Evolutionary conservation across 306 rosid species (phyloP), one percentile per base, ranked within the genome.

Genomic region (Inga oerstediana): DNA sequence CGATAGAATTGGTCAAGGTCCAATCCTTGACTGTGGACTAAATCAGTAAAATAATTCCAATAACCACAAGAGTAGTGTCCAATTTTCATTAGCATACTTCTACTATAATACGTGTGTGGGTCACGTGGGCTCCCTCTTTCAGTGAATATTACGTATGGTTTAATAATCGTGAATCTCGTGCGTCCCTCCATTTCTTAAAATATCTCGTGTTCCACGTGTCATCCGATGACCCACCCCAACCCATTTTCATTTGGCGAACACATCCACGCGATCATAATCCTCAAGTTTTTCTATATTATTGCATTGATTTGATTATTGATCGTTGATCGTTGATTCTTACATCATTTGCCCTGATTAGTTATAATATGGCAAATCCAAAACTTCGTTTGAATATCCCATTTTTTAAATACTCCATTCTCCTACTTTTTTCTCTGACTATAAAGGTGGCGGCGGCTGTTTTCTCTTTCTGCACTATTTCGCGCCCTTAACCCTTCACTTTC

Each of bases 111-210:
- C 3, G 15, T 22, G 13, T 4, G 34, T 22, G 34, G 6, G 34
- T 10, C 66, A 22, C 10, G 34, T n/a, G 66, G 66, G 32, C 66
- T n/a, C 66, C 15, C 12, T 22, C 14, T 1, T n/a, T 22, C 5
- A 14, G 1, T 10, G 32, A 59, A 59, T 59, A 22, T 19, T 54
- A 54, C 19, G 61, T 19, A 5, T 20, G 30, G 30, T 19, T 70
- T 70, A 41, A 4, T 39, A 27, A 6, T 43, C 75, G 75, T 44
- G 75, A 44, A 43, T 71, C 34, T 71, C 75, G 75, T 71, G 75
- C 56, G 54, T 12, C 30, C 75, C 34, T n/a, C 56, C 30, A 4
- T 39, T 67, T 67, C 10, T 7, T 10, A 69, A 19, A 20, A 49
- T 69, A 37, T 70, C 51, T 41, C 74, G 48, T 20, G 15, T 37